Evolutionary conservation across 306 rosid species (phyloP), one percentile per base, ranked within the genome.

Genomic region (Prunus mume): DNA sequence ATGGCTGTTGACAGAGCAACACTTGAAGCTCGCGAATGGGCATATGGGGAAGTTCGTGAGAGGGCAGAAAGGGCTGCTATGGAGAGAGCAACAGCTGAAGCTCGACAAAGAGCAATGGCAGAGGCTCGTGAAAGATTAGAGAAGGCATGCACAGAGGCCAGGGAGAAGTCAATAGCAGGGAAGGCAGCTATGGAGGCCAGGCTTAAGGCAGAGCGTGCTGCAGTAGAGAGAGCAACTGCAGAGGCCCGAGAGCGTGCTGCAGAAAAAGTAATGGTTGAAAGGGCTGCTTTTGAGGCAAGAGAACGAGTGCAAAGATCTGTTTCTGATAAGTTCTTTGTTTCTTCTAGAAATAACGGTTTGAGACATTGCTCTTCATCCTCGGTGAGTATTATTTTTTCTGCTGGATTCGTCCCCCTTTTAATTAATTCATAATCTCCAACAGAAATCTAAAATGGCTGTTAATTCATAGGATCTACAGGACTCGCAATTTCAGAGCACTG

Each of bases 61-160:
- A 84, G 83, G 80, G 78, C 89, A 52, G 98, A 94, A 73, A 91
- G 88, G 90, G 93, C 88, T 79, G 88, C 95, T 69, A 71, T 92
- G 83, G 98, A 92, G 93, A 90, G 91, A 82, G 88, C 89, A 75
- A 86, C 92, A 61, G 85, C 91, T 50, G 98, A 95, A 77, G 95
- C 97, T 61, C 93, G 96, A 77, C 98, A 91, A 77, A 88, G 91
- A 84, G 91, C 90, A 76, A 82, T 91, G 87, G 64, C 80, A 8
- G 98, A 91, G 71, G 98, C 97, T 70, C 91, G 97, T 75, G 97
- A 92, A 83, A 92, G 97, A 79, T 88, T 92, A 65, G 98, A 95
- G 81, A 95, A 87, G 87, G 97, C 97, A 20, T 95, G 98, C 67
- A 91, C 96, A 72, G 98, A 90, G 82, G 97, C 96, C 61, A 83